Evolutionary conservation across 495 filamentous ascomycete genomes (phyloP).

Genomic region (Penicillium paradoxum): DNA sequence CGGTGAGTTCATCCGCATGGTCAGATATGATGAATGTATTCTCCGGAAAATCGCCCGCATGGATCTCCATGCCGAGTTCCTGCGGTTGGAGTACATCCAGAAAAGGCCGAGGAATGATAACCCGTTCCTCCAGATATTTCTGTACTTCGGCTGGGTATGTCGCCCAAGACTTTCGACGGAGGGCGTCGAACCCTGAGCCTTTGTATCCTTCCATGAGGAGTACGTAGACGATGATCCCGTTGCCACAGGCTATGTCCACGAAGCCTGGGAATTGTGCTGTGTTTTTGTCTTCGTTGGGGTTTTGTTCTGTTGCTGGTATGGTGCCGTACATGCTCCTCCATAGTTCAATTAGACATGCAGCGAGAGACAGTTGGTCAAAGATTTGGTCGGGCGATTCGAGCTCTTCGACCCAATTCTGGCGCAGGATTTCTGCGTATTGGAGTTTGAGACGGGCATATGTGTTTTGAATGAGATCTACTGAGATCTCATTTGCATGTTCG

Average conservation of each 20-base stretch:
- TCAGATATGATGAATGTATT: constrained; percentile 94
- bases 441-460: constrained; percentile 77
- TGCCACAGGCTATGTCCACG: constrained; percentile 93
- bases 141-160: constrained; percentile 56
- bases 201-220: constrained; percentile 74
- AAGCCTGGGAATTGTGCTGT: constrained; percentile 70
- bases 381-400: constrained; percentile 91
- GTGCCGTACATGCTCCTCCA: constrained; percentile 79
- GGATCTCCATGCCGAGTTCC: constrained; percentile 36
- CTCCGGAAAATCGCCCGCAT: constrained; percentile 65
- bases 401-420: constrained; percentile 69
- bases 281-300: constrained; percentile 3
- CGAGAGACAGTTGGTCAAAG: constrained; percentile 89
- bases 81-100: constrained; percentile 16
- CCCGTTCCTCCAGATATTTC: constrained; percentile 58
- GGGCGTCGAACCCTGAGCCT: constrained; percentile 89
- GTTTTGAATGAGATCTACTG: constrained; percentile 68
- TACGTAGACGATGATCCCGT: constrained; percentile 86
- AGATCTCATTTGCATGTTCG: constrained; percentile 52
- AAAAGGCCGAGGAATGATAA: constrained; percentile 67
- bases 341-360: constrained; percentile 88
- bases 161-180: constrained; percentile 75
- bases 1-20: constrained; percentile 91
- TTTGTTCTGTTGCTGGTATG: constrained; percentile 18
- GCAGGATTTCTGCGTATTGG: constrained; percentile 64